phyloP scores from a whole-genome alignment of 23 red algal genomes.

The Gracilaria domingensis region DNA sequence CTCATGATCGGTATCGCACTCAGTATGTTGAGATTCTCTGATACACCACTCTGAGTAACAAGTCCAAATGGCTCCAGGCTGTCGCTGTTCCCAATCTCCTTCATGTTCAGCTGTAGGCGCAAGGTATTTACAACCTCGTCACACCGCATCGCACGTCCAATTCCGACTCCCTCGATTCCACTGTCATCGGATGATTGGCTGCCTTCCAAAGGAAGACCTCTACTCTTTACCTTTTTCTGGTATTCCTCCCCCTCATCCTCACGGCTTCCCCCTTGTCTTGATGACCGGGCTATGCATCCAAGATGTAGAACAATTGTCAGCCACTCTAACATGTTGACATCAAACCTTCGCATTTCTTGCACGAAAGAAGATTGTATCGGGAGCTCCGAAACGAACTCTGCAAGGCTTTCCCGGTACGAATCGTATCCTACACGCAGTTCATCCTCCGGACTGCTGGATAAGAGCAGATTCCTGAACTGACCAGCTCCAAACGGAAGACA shows the following conservation, averaged over 20 bases:
- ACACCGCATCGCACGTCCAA: no score
- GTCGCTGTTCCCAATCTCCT: no score
- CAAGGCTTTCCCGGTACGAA: not conserved
- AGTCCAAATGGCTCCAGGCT: no score
- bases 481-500: not conserved
- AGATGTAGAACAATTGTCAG: slow-evolving; percentile 4
- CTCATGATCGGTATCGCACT: not conserved
- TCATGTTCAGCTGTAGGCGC: no score
- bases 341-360: slow-evolving; percentile 4
- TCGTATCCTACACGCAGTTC: not conserved
- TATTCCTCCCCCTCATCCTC: not conserved
- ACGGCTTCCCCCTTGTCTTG: not conserved
- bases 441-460: not conserved
- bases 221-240: no score
- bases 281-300: not conserved
- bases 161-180: no score
- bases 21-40: not conserved
- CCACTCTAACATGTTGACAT: not conserved
- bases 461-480: not conserved
- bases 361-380: not conserved
- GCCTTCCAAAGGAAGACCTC: no score
- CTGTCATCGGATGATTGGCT: no score
- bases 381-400: not conserved
- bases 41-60: not conserved
- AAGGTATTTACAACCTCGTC: no score